Base-by-base conservation (phyloP, 1,284 basidiomycete species). In the Rhodotorula sp. region DNA sequence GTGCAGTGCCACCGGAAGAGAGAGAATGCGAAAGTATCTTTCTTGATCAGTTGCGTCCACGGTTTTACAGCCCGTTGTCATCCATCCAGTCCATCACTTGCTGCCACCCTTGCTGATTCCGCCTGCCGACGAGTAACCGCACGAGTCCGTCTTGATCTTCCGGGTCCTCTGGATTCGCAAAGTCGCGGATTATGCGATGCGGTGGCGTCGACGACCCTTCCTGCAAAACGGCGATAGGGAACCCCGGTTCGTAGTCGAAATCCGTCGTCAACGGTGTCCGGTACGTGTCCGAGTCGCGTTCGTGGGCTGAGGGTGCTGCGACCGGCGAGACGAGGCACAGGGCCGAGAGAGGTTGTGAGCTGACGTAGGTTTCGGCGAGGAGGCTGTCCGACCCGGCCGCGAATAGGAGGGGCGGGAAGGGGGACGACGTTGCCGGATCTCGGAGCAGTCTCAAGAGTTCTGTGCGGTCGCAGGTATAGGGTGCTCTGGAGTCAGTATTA, bases 31-130 rank as follows among this genome's bases (percentile, higher is more conserved):
- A n/a, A n/a, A n/a, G n/a, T n/a, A n/a, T n/a, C n/a, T n/a, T n/a
- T n/a, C n/a, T n/a, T n/a, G n/a, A n/a, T n/a, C n/a, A n/a, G n/a
- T n/a, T n/a, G n/a, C n/a, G n/a, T n/a, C n/a, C n/a, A n/a, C n/a
- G n/a, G n/a, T 7, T 39, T 71, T 23, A 75, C 34, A 75, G 52
- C 2, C 68, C 67, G n/a, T 70, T 68, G 59, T 68, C 61, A 47
- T 75, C 73, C 73, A 75, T 72, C 73, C 73, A 75, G 39, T 70
- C 62, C 67, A 65, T 60, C 15, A 70, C 64, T 3, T 43, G 14
- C 15, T 70, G 12, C 64, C 63, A 75, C 18, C 52, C 64, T 2
- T 21, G 34, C 5, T 59, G 57, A 31, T 69, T 62, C 21, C 51
- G 62, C 12, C 20, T 8, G 23, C 52, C 68, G 3, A 6, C 31